A percentile compares a stretch with the other conserved stretches of the same genome.
Evolutionary conservation across 345 rosid species (phyloP).

Genomic region (Bretschneidera sinensis): DNA sequence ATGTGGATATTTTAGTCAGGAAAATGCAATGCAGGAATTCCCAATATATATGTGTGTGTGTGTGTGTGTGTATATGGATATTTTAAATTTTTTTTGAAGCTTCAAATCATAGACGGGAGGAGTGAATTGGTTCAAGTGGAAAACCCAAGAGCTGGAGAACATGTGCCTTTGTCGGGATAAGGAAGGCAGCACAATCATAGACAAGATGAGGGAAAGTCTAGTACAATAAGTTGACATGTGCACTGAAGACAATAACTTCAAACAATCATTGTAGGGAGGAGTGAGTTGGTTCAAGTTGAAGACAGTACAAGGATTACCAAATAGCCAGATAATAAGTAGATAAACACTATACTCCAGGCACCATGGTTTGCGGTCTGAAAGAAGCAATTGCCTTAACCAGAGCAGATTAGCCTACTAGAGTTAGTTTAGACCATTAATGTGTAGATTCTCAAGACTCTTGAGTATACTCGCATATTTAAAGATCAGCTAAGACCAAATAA

Average conservation of each 20-base stretch:
- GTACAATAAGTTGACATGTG: background rate
- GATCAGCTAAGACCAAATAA: background rate
- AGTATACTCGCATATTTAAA: background rate
- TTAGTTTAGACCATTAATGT: background rate
- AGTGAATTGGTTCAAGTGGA: no score
- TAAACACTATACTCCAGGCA: no score
- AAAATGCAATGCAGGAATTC: constrained; percentile 1
- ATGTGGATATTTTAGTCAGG: constrained; percentile 13
- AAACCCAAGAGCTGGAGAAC: background rate
- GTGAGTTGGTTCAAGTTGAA: constrained; percentile 3
- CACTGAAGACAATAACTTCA: background rate
- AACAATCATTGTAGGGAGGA: background rate
- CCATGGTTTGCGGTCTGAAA: no score
- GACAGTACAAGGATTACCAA: background rate
- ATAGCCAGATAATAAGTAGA: no score
- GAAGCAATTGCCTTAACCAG: background rate
- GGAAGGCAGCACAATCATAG: background rate
- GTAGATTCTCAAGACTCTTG: no score
- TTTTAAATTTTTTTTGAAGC: background rate
- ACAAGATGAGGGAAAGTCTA: background rate
- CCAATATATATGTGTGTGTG: background rate
- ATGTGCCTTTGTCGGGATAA: background rate
- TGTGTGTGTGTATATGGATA: no score
- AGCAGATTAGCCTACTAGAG: constrained; percentile 1
- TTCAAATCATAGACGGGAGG: no score